phyloP scores from a whole-genome alignment of 805 yeast species.

The Ogataea angusta region DNA sequence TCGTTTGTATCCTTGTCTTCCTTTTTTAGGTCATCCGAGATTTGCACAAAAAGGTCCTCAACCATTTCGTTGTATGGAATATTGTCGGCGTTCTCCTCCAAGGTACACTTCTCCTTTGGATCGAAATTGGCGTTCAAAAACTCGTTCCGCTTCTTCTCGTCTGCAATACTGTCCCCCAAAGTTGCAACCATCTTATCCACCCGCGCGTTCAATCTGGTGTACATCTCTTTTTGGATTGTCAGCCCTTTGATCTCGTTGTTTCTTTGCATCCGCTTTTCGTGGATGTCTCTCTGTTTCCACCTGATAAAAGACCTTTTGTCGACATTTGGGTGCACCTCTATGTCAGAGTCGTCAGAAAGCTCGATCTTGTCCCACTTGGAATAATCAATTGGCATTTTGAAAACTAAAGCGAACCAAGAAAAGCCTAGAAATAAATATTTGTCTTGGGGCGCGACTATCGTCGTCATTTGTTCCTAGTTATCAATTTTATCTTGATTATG shows the following conservation, averaged over 20 bases:
- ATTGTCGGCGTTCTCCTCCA: conserved; percentile 37
- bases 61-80: conserved; percentile 89
- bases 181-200: conserved; percentile 59
- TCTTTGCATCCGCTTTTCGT: conserved; percentile 82
- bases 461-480: background rate
- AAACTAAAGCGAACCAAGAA: conserved; percentile 2
- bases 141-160: conserved; percentile 34
- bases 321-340: conserved; percentile 97
- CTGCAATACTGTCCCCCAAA: conserved; percentile 39
- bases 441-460: conserved; percentile 1
- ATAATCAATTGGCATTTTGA: conserved; percentile 64
- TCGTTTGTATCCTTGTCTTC: conserved; percentile 45
- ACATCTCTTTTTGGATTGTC: conserved; percentile 78
- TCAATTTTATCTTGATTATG: background rate
- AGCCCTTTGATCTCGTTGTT: conserved; percentile 74
- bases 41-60: conserved; percentile 80
- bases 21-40: conserved; percentile 55
- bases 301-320: conserved; percentile 88
- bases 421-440: conserved; percentile 6
- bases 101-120: conserved; percentile 48
- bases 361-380: conserved; percentile 98
- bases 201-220: conserved; percentile 65
- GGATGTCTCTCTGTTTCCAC: conserved; percentile 97
- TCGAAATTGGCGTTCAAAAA: conserved; percentile 54
- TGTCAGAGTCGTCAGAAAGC: conserved; percentile 92